phyloP scores from a whole-genome alignment of 2,329 filamentous ascomycete genomes.

The Microdochium nivale region DNA sequence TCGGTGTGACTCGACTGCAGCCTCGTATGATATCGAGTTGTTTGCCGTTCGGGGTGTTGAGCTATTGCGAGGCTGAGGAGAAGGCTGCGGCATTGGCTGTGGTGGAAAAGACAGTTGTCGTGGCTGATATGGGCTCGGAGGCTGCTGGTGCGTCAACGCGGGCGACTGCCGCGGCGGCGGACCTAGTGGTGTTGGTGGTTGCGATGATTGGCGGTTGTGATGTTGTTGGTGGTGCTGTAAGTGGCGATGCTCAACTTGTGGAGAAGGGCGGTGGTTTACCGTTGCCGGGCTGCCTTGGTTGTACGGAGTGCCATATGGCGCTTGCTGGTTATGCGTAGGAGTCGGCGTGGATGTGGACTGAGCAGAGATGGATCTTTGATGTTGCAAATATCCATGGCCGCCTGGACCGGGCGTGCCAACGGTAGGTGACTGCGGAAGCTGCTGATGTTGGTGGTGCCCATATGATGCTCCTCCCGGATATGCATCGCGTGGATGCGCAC shows the following conservation, averaged over 20 bases:
- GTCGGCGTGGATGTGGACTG: conserved; percentile 55
- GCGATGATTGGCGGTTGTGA: conserved; percentile 38
- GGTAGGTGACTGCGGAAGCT: background rate
- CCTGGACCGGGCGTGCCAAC: background rate
- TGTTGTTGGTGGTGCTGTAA: conserved; percentile 25
- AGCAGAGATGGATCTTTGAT: conserved; percentile 45
- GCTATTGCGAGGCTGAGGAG: conserved; percentile 17
- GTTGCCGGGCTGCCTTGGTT: conserved; percentile 44
- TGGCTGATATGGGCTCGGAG: conserved; percentile 53
- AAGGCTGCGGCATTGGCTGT: conserved; percentile 17
- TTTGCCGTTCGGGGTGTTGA: conserved; percentile 29
- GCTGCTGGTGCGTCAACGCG: conserved; percentile 34
- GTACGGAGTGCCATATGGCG: conserved; percentile 37
- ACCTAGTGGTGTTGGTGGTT: conserved; percentile 44
- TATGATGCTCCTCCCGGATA: background rate
- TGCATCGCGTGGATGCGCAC: conserved; percentile 26
- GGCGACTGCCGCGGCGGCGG: conserved; percentile 39
- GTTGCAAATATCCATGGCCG: conserved; percentile 20
- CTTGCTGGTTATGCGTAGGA: conserved; percentile 50
- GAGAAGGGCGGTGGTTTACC: conserved; percentile 31
- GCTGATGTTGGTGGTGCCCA: conserved; percentile 15
- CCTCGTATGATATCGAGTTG: conserved; percentile 35
- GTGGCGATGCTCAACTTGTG: conserved; percentile 17
- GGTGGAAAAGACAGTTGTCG: conserved; percentile 24
- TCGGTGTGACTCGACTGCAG: conserved; percentile 31